Base-by-base conservation (phyloP, 1,139 yeast species). In the Hemisphaericaspora subhashii region DNA sequence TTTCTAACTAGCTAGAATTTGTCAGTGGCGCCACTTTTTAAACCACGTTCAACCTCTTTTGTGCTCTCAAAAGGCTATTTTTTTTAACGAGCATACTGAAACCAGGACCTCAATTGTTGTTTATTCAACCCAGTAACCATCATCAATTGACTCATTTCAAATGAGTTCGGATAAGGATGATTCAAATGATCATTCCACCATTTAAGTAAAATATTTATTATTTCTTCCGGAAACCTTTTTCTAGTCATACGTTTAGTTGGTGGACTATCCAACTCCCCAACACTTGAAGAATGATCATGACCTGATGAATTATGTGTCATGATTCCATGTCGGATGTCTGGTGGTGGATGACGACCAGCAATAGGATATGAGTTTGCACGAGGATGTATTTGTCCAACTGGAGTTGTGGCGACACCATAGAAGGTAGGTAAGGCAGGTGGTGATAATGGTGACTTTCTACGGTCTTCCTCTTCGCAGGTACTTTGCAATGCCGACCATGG, bases 91-190 rank as follows among this genome's bases (percentile, higher is more conserved):
- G 96, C 97, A 61, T 92, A 92, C 54, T 90, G 90, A 58, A 92
- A 92, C 98, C 98, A 92, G 60, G 90, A 92, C 47, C 94, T 83
- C 45, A 92, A 74, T 61, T 92, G 98, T 51, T 89, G 95, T 60
- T 86, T 81, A 45, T 90, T 86, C 54, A 92, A 74, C 0, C 97
- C 96, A 0, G 98, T 92, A 55, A 79, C 77, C 52, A 77, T 70
- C 73, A 89, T 80, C 48, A 92, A 71, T 52, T 84, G 86, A 48
- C 80, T 74, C 65, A 92, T 92, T 55, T 90, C 97, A 47, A 85
- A 84, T 37, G 90, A 86, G 45, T 89, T 86, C 5, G 98, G 98
- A 60, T 90, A 90, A 12, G 98, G 98, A 57, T 90, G 95, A 51
- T 86, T 84, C 48, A 89, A 66, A 60, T 92, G 95, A 37, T 83